Base-by-base conservation (phyloP, 2,329 filamentous ascomycete genomes). In the Fusarium pseudograminearum region DNA sequence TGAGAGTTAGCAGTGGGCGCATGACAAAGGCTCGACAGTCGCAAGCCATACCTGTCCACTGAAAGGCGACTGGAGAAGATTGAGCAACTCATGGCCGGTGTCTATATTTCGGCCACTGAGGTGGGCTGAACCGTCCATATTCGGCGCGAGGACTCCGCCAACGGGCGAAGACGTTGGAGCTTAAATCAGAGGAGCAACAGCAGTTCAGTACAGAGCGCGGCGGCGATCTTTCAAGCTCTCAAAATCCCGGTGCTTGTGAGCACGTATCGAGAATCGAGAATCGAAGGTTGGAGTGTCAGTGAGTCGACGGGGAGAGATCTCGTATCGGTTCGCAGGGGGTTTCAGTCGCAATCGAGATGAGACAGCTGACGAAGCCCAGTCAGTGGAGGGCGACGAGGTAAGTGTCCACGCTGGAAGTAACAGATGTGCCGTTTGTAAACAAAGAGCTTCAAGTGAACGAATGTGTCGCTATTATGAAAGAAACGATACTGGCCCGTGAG, bases 51-150 rank as follows among this genome's bases (percentile, higher is more conserved):
- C 85, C 75, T 80, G 78, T 56, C 80, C 78, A 52, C 80, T 80
- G 70, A 87, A 88, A 12, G 86, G 86, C 64, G 86, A 79, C 61
- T 83, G 77, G 15, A 88, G 76, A 47, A 88, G 76, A 5, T 83
- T 75, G 36, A 87, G 77, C 56, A 87, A 77, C 75, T 86, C 78
- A 47, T 83, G 66, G 31, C 78, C 82, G 3, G 80, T 71, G 59
- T 81, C 79, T 20, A 73, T 54, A 20, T 67, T 20, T 31, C 57
- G 46, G 30, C 28, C 36, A 15, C 71, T 50, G 41, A 69, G 60
- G 50, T 50, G 61, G 47, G 60, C 33, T 33, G 69, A 22, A 52
- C 42, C 60, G 57, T 73, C 69, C 74, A 77, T 77, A 48, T n/a
- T 52, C 62, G 61, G 51, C 63, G 61, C 69, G 61, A 62, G 57